These are phyloP conservation scores for Cytospora piceae DNA, from an alignment of 2,329 filamentous ascomycete genomes.

Conservation along the genomic window DNA sequence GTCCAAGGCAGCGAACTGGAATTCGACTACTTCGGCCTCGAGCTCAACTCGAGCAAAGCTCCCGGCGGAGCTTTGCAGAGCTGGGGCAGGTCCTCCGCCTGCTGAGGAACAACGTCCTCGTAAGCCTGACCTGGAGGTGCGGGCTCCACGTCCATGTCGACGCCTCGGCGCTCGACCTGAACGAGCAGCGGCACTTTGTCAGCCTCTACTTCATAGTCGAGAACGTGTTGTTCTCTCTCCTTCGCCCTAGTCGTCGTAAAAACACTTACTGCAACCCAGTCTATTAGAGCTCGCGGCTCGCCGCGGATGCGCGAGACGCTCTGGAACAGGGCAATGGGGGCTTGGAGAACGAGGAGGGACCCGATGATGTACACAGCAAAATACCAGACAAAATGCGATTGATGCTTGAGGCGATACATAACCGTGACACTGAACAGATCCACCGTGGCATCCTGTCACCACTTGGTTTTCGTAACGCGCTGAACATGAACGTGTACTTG, in stretches of 20 bases:
- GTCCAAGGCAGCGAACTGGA: not conserved
- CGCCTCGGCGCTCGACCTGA: not conserved
- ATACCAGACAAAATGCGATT: not conserved
- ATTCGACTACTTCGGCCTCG: not conserved
- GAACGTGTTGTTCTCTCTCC: not conserved
- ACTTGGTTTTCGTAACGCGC: not conserved
- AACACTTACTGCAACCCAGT: not conserved
- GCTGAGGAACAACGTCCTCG: not conserved
- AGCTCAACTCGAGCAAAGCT: not conserved
- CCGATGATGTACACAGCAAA: not conserved
- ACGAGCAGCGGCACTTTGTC: not conserved
- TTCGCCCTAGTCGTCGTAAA: not conserved
- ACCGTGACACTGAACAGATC: not conserved
- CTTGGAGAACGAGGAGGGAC: not conserved
- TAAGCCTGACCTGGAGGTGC: not conserved
- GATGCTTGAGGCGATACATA: not conserved
- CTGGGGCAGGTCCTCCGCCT: not conserved
- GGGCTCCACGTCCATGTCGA: not conserved
- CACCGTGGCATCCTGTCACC: not conserved
- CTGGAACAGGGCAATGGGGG: not conserved
- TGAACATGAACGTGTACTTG: not conserved
- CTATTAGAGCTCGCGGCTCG: not conserved
- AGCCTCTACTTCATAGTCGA: slow-evolving; percentile 5
- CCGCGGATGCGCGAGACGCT: not conserved
- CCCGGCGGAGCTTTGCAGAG: not conserved